Percentiles rank a stretch among this genome's conserved stretches.
phyloP scores from a whole-genome alignment of 2,329 filamentous ascomycete species.

The Tetracladium maxilliforme region DNA sequence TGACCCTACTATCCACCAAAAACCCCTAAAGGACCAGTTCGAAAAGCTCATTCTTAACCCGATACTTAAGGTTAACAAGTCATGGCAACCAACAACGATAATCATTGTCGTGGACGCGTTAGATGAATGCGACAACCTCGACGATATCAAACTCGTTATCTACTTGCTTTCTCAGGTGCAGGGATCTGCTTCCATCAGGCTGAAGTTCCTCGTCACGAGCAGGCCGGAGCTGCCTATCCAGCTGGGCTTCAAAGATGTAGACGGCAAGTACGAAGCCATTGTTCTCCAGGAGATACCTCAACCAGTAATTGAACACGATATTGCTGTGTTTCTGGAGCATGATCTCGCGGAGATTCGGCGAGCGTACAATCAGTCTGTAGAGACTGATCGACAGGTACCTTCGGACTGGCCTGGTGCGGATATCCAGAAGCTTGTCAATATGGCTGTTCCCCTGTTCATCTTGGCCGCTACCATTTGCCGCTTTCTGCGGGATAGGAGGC shows the following conservation, averaged over 20 bases:
- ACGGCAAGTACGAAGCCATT: conserved; percentile 6
- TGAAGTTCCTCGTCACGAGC: conserved; percentile 25
- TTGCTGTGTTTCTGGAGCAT: conserved; percentile 16
- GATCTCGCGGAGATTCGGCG: conserved; percentile 14
- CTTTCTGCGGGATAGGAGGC: conserved; percentile 13
- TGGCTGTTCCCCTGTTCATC: conserved; percentile 19
- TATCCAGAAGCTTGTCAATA: conserved; percentile 10
- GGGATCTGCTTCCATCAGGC: conserved; percentile 3
- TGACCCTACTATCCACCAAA: conserved; percentile 13
- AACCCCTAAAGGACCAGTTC: conserved; percentile 20
- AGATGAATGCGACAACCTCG: conserved; percentile 3
- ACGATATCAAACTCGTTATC: conserved; percentile 10
- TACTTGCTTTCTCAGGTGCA: conserved; percentile 9
- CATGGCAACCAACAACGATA: background rate
- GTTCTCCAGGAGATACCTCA: conserved; percentile 18
- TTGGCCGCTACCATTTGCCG: conserved; percentile 16
- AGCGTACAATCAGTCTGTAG: conserved; percentile 9
- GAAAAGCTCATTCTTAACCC: conserved; percentile 21
- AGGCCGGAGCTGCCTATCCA: conserved; percentile 22
- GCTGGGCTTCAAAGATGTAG: conserved; percentile 16
- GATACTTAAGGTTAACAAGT: conserved; percentile 7
- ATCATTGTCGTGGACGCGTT: conserved; percentile 3
- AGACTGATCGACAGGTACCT: no score
- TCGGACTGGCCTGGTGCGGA: conserved; percentile 15
- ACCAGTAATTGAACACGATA: conserved; percentile 18